Evolutionary conservation across 1,284 basidiomycete genomes (phyloP), one percentile per base, ranked within the genome.

Genomic region (Moesziomyces aphidis): DNA sequence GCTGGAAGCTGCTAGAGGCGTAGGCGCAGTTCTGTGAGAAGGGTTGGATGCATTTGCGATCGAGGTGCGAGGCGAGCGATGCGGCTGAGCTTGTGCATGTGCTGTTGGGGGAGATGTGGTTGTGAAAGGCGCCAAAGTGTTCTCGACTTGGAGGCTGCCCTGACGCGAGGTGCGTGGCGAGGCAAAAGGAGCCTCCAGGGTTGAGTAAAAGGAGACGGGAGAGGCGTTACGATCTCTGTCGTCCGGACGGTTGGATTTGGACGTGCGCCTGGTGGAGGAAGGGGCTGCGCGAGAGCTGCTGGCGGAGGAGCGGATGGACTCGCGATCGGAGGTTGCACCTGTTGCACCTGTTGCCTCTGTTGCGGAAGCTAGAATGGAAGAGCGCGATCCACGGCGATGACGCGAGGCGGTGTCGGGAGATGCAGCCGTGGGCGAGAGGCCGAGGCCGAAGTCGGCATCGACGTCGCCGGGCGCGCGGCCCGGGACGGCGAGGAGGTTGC

Each of bases 141-240:
- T n/a, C 1, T 65, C 58, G 11, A 53, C 28, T 2, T 54, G 62
- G n/a, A 59, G 23, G 61, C 60, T 66, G 23, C 55, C 50, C 21
- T 65, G 65, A 13, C 55, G 57, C 21, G 65, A 69, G n/a, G 45
- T 55, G 4, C 62, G 50, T 19, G 62, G 62, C 11, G 67, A 62
- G 39, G 51, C 62, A n/a, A 50, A 19, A 1, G 58, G 59, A 1
- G 59, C 50, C 54, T 71, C 62, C 46, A 52, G 42, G 2, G 62
- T 48, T 17, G 66, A 70, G 65, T 74, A 61, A 48, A 74, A 70
- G 7, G 67, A 74, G 56, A 66, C 58, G 23, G 72, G 67, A 8
- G 71, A 73, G 4, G 47, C 43, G 28, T 62, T 57, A 15, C 55
- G 58, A 15, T 69, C 66, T 6, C 9, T 22, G 21, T 69, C 54